Base-by-base conservation (phyloP, 257 asterid species). In the Asclepias syriaca region DNA sequence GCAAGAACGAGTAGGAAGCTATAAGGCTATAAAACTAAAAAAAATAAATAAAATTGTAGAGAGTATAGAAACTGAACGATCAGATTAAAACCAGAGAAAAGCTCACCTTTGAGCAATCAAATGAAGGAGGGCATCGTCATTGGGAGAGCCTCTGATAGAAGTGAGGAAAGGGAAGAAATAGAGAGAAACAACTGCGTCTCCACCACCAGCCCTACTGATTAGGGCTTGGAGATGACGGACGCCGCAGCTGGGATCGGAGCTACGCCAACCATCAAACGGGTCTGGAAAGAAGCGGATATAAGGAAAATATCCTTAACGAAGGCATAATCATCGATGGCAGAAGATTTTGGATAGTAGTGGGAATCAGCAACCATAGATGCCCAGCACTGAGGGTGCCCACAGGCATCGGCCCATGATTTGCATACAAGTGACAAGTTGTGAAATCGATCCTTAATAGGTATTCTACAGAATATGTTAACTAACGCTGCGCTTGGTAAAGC, bases 381-480 rank as follows among this genome's bases (percentile, higher is more conserved):
- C 89, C 89, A 85, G 77, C 86, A 83, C 22, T 55, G 77, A 45
- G 83, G 85, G 29, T 83, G 75, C 71, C 29, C 48, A 40, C 81
- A 72, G 53, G 85, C 78, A 69, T 76, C 75, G 55, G 78, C 78
- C 90, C 84, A 83, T 11, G 90, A 83, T 71, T 54, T 75, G 79
- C 87, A 85, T 15, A 85, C 86, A 27, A 81, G 75, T 29, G 85
- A 85, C 65, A 83, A 72, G 75, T n/a, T 77, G 5, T 58, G 70
- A 2, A 77, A 68, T 48, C 90, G 82, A 40, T 85, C 88, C 50
- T 40, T 69, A 21, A 85, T 74, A 55, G 86, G 80, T 75, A 67
- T 70, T 81, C 73, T 83, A 77, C 81, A 64, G 46, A 81, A 85
- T 55, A 85, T 79, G 71, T 75, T 77, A 51, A 78, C 60, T 0